A percentile compares a stretch with the other conserved stretches of the same genome.
Conservation (phyloP, 495 filamentous ascomycete genomes). For the Physcia stellaris region DNA sequence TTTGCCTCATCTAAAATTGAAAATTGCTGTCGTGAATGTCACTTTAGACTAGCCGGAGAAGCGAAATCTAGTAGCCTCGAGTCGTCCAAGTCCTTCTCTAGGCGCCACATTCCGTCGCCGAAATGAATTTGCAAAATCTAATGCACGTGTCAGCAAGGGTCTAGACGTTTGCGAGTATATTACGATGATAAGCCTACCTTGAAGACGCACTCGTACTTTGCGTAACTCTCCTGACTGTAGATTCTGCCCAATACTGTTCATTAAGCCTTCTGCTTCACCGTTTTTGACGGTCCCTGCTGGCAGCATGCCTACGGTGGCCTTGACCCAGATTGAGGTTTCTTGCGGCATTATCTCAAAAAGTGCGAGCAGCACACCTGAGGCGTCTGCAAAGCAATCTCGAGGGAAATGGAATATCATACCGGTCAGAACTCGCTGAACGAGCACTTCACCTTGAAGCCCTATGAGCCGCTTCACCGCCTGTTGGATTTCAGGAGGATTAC, state of each 20-base stretch:
- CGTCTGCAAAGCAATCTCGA: conserved; percentile 84
- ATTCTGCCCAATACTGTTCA: conserved; percentile 50
- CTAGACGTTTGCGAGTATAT: too few relatives aligned
- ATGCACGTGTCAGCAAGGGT: too few relatives aligned
- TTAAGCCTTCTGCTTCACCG: conserved; percentile 47
- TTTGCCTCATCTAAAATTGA: too few relatives aligned
- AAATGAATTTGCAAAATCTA: conserved; percentile 89
- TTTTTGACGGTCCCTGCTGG: conserved; percentile 66
- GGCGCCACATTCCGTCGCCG: conserved; percentile 86
- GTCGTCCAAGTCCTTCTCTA: conserved; percentile 71
- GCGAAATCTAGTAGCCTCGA: conserved; percentile 76
- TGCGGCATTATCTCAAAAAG: conserved; percentile 78
- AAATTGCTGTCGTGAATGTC: too few relatives aligned
- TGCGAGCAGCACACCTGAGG: conserved; percentile 76
- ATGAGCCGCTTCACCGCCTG: conserved; percentile 60
- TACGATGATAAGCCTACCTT: conserved; percentile 38
- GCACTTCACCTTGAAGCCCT: conserved; percentile 53
- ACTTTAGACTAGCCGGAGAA: conserved; percentile 62
- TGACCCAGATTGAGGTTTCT: conserved; percentile 65
- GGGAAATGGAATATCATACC: conserved; percentile 99
- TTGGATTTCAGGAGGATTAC: conserved; percentile 50
- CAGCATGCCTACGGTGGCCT: conserved; percentile 67
- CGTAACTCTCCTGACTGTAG: conserved; percentile 60
- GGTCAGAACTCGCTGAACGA: conserved; percentile 75
- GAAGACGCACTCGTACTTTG: conserved; percentile 71